Conservation (phyloP, 2,329 filamentous ascomycete species). For the Arthrobotrys pseudoclavata region DNA sequence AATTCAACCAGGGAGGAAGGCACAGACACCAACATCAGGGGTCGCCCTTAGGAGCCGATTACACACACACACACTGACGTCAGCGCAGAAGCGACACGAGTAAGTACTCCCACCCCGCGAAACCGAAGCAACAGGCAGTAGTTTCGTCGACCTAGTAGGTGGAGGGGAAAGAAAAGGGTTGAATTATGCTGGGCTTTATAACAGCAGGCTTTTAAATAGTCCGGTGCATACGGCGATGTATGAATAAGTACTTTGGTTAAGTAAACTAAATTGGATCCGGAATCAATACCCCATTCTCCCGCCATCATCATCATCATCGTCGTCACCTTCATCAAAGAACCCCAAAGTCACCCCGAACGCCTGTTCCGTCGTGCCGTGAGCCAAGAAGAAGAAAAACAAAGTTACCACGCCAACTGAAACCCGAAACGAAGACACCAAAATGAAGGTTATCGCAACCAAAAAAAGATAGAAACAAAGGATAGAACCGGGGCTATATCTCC, state of each 20-base stretch:
- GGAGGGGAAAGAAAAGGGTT: not conserved
- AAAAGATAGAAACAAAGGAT: constrained; percentile 1
- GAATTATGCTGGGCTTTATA: not conserved
- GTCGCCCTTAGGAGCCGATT: too few species aligned
- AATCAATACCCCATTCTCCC: not conserved
- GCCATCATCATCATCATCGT: not conserved
- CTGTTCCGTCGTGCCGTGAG: constrained; percentile 12
- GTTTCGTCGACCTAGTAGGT: not conserved
- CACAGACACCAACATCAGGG: too few species aligned
- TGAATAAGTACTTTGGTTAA: not conserved
- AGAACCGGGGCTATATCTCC: constrained; percentile 58
- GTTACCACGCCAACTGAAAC: constrained; percentile 20
- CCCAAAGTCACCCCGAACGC: constrained; percentile 27
- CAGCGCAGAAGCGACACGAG: too few species aligned
- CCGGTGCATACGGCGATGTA: too few species aligned
- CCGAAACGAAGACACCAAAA: constrained; percentile 41
- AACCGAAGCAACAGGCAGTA: too few species aligned
- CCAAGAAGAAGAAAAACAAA: constrained; percentile 30
- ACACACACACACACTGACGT: too few species aligned
- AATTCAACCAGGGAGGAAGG: too few species aligned
- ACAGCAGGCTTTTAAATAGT: not conserved
- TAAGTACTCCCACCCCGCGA: too few species aligned
- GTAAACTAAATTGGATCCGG: not conserved
- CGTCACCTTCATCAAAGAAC: not conserved
- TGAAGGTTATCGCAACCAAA: constrained; percentile 18